Evolutionary conservation across 2,329 filamentous ascomycete genomes (phyloP).

Genomic region (Pseudogymnoascus sp.): DNA sequence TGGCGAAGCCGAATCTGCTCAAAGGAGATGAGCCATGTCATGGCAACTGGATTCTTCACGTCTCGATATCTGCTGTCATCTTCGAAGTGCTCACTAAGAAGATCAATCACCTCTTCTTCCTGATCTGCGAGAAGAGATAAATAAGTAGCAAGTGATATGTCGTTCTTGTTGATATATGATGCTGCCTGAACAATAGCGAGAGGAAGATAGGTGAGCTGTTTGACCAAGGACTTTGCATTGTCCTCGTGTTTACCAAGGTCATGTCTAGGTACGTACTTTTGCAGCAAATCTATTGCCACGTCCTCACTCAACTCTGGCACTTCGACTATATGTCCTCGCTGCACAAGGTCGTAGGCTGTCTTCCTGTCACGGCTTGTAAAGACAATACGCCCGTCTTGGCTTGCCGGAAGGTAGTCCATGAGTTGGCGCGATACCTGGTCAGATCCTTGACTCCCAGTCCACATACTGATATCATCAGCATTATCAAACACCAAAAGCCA

Average conservation of each 20-base stretch:
- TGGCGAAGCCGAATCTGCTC: slow-evolving; percentile 29
- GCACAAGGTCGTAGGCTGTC: slow-evolving; percentile 25
- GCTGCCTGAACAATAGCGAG: slow-evolving; percentile 35
- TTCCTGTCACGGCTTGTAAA: slow-evolving; percentile 34
- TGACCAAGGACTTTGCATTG: slow-evolving; percentile 20
- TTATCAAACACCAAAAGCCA: slow-evolving; percentile 40
- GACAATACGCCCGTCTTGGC: slow-evolving; percentile 28
- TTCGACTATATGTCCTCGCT: slow-evolving; percentile 23
- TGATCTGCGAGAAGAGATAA: slow-evolving; percentile 28
- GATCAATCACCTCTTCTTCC: slow-evolving; percentile 27
- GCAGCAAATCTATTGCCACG: slow-evolving; percentile 26
- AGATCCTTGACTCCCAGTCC: slow-evolving; percentile 15
- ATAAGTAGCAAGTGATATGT: slow-evolving; percentile 27
- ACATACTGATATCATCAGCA: slow-evolving; percentile 32
- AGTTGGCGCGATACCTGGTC: not conserved
- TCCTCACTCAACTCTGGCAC: slow-evolving; percentile 26
- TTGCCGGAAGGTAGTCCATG: slow-evolving; percentile 29
- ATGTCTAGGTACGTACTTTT: slow-evolving; percentile 20
- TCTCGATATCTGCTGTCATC: slow-evolving; percentile 30
- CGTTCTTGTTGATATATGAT: slow-evolving; percentile 33
- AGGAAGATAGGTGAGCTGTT: slow-evolving; percentile 34
- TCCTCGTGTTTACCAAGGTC: slow-evolving; percentile 14
- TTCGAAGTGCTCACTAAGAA: slow-evolving; percentile 31
- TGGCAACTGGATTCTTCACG: slow-evolving; percentile 13
- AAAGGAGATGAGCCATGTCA: slow-evolving; percentile 35